These are phyloP conservation scores for Huntiella abstrusa DNA, from an alignment of 2,329 filamentous ascomycete species.

Conservation along the genomic window DNA sequence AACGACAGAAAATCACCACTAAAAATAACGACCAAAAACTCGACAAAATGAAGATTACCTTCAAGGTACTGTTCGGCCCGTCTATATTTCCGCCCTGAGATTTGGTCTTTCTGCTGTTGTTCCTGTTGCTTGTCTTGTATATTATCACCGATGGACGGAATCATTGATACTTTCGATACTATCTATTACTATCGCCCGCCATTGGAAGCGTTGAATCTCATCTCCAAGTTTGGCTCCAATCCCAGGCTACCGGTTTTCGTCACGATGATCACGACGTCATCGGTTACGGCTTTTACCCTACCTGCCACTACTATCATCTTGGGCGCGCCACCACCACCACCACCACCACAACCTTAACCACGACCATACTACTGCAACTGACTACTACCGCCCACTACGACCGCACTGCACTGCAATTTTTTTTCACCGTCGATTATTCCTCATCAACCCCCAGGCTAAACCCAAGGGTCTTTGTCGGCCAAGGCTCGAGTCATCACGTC, in stretches of 20 bases:
- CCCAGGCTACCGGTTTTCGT: background rate
- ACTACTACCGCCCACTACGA: too few relatives aligned
- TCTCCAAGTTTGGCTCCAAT: background rate
- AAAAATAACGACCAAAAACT: background rate
- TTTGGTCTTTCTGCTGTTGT: background rate
- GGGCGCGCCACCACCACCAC: background rate
- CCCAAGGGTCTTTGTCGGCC: background rate
- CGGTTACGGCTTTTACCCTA: too few relatives aligned
- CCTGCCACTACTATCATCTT: background rate
- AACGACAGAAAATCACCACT: background rate
- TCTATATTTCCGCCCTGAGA: background rate
- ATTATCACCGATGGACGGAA: background rate
- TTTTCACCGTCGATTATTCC: background rate
- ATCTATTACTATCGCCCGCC: background rate
- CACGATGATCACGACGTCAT: too few relatives aligned
- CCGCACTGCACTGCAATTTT: too few relatives aligned
- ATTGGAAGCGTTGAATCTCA: background rate
- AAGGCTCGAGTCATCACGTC: background rate
- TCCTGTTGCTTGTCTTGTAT: background rate
- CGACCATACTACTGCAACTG: too few relatives aligned
- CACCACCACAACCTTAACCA: too few relatives aligned
- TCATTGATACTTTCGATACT: background rate
- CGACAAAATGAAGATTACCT: slow-evolving; percentile 47
- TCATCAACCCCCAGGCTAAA: background rate
- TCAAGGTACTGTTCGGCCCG: slow-evolving; percentile 30